These are phyloP conservation scores for Colletotrichum coccodes DNA, from an alignment of 2,329 filamentous ascomycete species.

Conservation along the genomic window DNA sequence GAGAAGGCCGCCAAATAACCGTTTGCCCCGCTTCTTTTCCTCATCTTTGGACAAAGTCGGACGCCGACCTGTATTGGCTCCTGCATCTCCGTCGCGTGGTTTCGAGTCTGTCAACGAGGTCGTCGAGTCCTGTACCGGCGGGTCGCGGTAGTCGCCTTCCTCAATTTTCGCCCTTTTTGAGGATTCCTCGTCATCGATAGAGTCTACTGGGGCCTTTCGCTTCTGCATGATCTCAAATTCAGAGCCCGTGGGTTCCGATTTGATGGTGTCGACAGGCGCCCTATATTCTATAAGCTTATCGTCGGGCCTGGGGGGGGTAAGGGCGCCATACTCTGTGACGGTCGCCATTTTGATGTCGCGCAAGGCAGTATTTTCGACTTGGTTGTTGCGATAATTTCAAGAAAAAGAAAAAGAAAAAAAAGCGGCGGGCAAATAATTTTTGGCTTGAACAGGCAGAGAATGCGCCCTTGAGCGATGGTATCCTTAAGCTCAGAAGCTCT, in stretches of 20 bases:
- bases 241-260: not conserved
- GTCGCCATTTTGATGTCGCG: slow-evolving; percentile 17
- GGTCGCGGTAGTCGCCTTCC: slow-evolving; percentile 10
- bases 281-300: slow-evolving; percentile 18
- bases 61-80: slow-evolving; percentile 44
- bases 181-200: slow-evolving; percentile 32
- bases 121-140: not conserved
- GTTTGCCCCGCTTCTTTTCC: slow-evolving; percentile 85
- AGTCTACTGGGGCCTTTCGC: slow-evolving; percentile 43
- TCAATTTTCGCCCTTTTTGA: slow-evolving; percentile 32
- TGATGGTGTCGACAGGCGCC: slow-evolving; percentile 7
- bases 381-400: not conserved
- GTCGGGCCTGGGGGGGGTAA: not conserved
- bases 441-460: not conserved
- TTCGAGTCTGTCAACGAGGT: not conserved
- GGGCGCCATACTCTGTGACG: slow-evolving; percentile 8
- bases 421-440: not conserved
- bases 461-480: slow-evolving; percentile 1
- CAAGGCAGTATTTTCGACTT: not conserved
- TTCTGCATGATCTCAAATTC: slow-evolving; percentile 37
- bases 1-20: slow-evolving; percentile 86
- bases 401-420: not conserved
- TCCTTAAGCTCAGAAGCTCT: slow-evolving; percentile 9
- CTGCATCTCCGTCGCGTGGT: slow-evolving; percentile 17
- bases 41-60: slow-evolving; percentile 57